Conservation (phyloP, 441 rosid genomes). For the Populus trichocarpa region DNA sequence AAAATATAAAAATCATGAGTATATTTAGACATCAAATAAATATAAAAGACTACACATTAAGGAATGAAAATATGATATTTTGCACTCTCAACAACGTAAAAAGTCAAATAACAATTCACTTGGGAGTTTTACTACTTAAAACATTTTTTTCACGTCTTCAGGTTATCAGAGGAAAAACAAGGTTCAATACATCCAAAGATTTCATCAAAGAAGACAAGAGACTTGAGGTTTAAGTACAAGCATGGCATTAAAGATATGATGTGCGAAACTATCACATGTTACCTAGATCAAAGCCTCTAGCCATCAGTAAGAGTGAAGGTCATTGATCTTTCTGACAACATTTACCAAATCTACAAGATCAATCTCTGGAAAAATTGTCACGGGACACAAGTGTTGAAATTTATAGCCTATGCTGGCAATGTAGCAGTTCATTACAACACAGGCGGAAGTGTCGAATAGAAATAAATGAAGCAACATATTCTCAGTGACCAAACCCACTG, state of each 20-base stretch:
- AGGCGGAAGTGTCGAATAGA: background rate
- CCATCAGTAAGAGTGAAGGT: conserved; percentile 20
- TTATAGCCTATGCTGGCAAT: background rate
- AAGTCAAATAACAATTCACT: background rate
- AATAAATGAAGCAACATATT: conserved; percentile 6
- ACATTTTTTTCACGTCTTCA: conserved; percentile 15
- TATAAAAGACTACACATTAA: conserved; percentile 28
- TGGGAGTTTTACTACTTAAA: background rate
- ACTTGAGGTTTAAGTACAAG: conserved; percentile 56
- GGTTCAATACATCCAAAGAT: conserved; percentile 39
- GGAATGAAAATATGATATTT: conserved; percentile 21
- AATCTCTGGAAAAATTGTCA: background rate
- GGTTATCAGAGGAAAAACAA: conserved; percentile 29
- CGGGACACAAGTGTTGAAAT: background rate
- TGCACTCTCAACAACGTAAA: too few species aligned
- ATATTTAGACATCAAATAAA: conserved; percentile 6
- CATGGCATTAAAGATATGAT: conserved; percentile 49
- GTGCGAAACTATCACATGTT: conserved; percentile 42
- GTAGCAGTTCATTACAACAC: background rate
- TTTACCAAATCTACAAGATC: background rate
- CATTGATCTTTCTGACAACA: background rate
- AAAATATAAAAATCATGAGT: too few species aligned
- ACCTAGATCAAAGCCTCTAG: conserved; percentile 36
- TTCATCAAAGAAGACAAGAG: conserved; percentile 64
- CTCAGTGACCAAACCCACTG: background rate